phyloP scores from a whole-genome alignment of 2,329 filamentous ascomycete species.

The Aspergillus arachidicola region DNA sequence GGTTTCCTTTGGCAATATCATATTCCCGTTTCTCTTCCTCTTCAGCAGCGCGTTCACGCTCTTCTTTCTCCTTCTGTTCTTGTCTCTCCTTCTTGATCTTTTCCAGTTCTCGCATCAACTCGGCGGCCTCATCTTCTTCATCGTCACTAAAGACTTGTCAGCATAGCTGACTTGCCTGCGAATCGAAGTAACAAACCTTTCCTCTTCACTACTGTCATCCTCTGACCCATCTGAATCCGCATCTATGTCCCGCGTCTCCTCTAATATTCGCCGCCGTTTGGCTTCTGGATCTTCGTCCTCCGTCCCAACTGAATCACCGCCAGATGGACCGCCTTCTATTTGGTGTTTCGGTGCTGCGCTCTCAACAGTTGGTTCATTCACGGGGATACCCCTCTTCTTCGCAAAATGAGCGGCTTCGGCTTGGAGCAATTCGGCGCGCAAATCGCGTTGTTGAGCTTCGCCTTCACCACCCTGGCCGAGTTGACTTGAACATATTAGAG shows the following conservation, averaged over 20 bases:
- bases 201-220: conserved; percentile 62
- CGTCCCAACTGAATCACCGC: conserved; percentile 38
- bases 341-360: conserved; percentile 64
- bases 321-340: conserved; percentile 55
- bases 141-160: conserved; percentile 58
- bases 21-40: conserved; percentile 83
- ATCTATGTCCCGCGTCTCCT: conserved; percentile 86
- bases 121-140: conserved; percentile 81
- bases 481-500: conserved; percentile 55
- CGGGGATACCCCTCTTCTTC: conserved; percentile 71
- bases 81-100: conserved; percentile 88
- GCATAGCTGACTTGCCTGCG: conserved; percentile 1
- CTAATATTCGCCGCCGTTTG: conserved; percentile 83
- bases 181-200: conserved; percentile 47
- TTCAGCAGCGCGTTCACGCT: conserved; percentile 75
- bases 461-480: conserved; percentile 86
- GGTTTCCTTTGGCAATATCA: conserved; percentile 91
- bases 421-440: conserved; percentile 84
- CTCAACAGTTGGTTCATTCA: conserved; percentile 46
- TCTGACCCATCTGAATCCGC: conserved; percentile 71
- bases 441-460: conserved; percentile 71
- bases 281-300: conserved; percentile 72
- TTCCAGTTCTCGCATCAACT: conserved; percentile 88
- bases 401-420: conserved; percentile 87
- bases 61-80: conserved; percentile 79